A percentile compares a stretch with the other conserved stretches of the same genome.
Conservation (phyloP, 108 stramenopile genomes). For the Cyclostephanos invisitatus region DNA sequence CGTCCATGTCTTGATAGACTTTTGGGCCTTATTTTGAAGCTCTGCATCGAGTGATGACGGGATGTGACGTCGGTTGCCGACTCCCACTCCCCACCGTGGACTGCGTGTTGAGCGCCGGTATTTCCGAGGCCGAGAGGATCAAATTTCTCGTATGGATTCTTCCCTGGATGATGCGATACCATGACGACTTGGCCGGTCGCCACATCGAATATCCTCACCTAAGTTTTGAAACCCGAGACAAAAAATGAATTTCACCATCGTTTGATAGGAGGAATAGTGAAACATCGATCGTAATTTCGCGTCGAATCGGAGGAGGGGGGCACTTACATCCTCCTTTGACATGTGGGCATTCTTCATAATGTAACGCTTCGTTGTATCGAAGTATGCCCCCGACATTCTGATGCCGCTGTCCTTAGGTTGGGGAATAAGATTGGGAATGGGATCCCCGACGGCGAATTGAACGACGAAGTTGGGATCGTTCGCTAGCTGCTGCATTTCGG, state of each 20-base stretch:
- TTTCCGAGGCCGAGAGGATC: slow-evolving; percentile 48
- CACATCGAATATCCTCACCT: slow-evolving; percentile 39
- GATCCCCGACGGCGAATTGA: slow-evolving; percentile 49
- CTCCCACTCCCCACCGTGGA: slow-evolving; percentile 51
- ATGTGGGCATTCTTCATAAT: slow-evolving; percentile 46
- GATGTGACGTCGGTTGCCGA: slow-evolving; percentile 39
- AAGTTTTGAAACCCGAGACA: neutral
- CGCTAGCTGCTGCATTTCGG: slow-evolving; percentile 53
- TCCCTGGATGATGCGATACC: slow-evolving; percentile 51
- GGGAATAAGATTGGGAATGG: slow-evolving; percentile 43
- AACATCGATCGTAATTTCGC: neutral
- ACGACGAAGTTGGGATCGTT: slow-evolving; percentile 56
- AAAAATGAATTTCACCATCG: neutral
- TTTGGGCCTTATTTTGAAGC: slow-evolving; percentile 52
- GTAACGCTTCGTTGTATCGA: slow-evolving; percentile 50
- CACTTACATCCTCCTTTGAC: slow-evolving; percentile 43
- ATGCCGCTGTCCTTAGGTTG: slow-evolving; percentile 50
- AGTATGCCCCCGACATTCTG: slow-evolving; percentile 41
- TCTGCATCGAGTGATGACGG: slow-evolving; percentile 26
- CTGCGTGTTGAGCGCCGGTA: slow-evolving; percentile 27
- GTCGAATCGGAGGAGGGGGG: neutral
- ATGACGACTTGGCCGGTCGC: slow-evolving; percentile 38
- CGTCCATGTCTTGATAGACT: slow-evolving; percentile 36
- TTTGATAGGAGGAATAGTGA: neutral
- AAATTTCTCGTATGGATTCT: slow-evolving; percentile 49